Conservation (phyloP, 495 filamentous ascomycete species). For the Penicillium nucicola region DNA sequence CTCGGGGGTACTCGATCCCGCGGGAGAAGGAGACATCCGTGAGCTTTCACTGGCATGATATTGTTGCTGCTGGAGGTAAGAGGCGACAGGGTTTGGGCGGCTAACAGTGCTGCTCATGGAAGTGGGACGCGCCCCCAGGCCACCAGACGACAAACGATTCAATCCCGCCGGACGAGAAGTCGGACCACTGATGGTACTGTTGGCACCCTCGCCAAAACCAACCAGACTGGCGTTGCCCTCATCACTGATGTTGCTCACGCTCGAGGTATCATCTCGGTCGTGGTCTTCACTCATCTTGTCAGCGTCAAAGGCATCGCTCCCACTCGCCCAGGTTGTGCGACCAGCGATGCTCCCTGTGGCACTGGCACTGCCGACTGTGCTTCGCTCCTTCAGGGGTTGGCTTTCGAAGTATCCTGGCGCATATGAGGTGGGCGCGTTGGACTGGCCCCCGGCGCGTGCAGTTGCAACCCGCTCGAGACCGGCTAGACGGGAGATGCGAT, state of each 20-base stretch:
- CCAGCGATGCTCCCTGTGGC: conserved; percentile 72
- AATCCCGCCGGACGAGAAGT: conserved; percentile 44
- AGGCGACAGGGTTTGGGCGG: conserved; percentile 23
- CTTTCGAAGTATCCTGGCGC: conserved; percentile 67
- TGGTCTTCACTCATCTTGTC: conserved; percentile 71
- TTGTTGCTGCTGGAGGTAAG: conserved; percentile 28
- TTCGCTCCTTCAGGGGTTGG: conserved; percentile 61
- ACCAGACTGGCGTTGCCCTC: conserved; percentile 73
- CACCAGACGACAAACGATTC: conserved; percentile 32
- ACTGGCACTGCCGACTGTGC: conserved; percentile 83
- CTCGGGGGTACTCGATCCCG: conserved; percentile 40
- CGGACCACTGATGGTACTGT: conserved; percentile 73
- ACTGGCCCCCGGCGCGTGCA: conserved; percentile 49
- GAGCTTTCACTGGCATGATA: conserved; percentile 24
- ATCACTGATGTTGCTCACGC: conserved; percentile 74
- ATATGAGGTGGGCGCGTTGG: conserved; percentile 23
- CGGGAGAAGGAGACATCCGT: conserved; percentile 30
- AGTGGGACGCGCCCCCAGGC: conserved; percentile 22
- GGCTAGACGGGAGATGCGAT: conserved; percentile 87
- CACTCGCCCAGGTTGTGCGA: conserved; percentile 69
- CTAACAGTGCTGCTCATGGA: conserved; percentile 34
- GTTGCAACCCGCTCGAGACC: conserved; percentile 78
- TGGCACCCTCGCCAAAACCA: conserved; percentile 83
- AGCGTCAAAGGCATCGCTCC: conserved; percentile 58
- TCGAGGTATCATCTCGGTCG: conserved; percentile 53